Conservation (phyloP, 331 rosid species). For the Malus hybrid region DNA sequence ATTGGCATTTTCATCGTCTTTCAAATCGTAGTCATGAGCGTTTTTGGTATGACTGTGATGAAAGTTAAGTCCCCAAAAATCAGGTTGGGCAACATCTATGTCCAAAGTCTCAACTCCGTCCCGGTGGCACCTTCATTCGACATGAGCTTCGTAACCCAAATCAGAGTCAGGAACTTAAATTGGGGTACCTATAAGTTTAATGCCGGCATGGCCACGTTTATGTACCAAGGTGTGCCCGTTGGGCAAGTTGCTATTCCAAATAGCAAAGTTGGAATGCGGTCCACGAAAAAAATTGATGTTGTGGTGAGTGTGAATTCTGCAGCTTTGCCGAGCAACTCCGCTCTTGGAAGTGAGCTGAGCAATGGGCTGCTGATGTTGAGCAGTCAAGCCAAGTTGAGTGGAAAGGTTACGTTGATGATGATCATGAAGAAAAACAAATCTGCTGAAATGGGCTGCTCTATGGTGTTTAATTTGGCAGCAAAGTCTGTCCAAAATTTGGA, state of each 20-base stretch:
- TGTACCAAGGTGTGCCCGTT: background rate
- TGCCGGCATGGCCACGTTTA: background rate
- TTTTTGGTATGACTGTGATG: conserved; percentile 13
- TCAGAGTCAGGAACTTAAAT: conserved; percentile 9
- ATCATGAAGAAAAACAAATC: conserved; percentile 9
- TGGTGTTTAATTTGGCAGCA: conserved; percentile 5
- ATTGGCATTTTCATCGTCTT: conserved; percentile 4
- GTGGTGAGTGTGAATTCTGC: conserved; percentile 1
- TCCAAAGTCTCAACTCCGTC: background rate
- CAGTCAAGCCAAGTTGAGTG: conserved; percentile 1
- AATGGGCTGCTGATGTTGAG: background rate
- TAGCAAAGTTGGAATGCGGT: background rate
- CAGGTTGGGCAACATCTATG: background rate
- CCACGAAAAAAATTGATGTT: conserved; percentile 6
- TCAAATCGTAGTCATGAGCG: conserved; percentile 6
- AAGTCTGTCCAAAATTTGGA: background rate
- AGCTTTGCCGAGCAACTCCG: background rate
- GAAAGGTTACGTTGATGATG: conserved; percentile 10
- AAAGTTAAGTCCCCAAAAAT: conserved; percentile 18
- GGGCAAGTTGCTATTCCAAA: background rate
- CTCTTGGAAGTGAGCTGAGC: conserved; percentile 2
- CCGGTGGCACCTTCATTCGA: conserved; percentile 1
- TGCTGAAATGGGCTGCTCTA: conserved; percentile 8
- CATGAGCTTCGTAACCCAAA: background rate
- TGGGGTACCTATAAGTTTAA: conserved; percentile 10